Evolutionary conservation across 371 early-diverging fungal species (phyloP), one percentile per base, ranked within the genome.

Genomic region (Saksenaea oblongispora): DNA sequence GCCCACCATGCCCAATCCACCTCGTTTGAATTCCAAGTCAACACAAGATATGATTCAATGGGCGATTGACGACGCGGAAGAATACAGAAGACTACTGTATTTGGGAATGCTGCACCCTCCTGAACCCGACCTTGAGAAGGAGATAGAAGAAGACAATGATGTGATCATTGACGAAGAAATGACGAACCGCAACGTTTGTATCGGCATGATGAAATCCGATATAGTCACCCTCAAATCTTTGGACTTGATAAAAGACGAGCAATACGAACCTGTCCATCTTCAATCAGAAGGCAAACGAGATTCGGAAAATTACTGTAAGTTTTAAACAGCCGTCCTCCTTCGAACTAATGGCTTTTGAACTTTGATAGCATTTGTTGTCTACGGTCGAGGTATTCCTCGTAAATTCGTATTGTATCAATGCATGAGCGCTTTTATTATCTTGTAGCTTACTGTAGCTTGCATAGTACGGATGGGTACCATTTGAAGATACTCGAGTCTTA

Each of bases 401-500:
- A 64, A 66, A 63, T 74, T 74, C 56, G 78, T 78, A 74, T 47
- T 44, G 47, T 47, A 47, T 47, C 47, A 22, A 22, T 18, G 18
- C 7, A 41, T n/a, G 47, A 27, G 26, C 22, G 18, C 34, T 54
- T 24, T 27, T 14, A 2, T 18, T 17, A 18, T 15, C 5, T 35
- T 56, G 57, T 13, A 4, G n/a, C 18, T 11, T n/a, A 39, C 17
- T 56, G 11, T 14, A n/a, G 9, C 34, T 26, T 24, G 4, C 61
- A 8, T 70, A 77, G 78, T 73, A 65, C 54, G 82, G 82, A 5
- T 82, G 82, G 82, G 67, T 79, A 0, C 79, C 79, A 9, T 82
- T 79, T 64, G 67, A 73, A 44, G 75, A 75, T 26, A 82, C 82
- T 9, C 67, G 65, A 34, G 58, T 79, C 15, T 58, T 82, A n/a